Evolutionary conservation across 73 alveolate genomes (phyloP), one percentile per base, ranked within the genome.

Genomic region (Paramecium octaurelia): DNA sequence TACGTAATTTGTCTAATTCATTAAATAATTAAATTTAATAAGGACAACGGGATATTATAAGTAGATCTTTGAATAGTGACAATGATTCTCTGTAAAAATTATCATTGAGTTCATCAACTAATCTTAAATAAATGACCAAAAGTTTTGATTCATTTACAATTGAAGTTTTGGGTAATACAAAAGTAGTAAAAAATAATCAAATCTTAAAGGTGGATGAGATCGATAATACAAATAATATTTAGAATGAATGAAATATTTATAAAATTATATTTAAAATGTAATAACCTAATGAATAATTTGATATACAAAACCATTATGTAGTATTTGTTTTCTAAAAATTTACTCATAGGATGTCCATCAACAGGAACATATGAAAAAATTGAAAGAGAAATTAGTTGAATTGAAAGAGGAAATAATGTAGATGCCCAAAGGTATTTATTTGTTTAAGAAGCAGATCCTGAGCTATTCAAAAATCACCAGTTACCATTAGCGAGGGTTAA

Each of bases 401-500:
- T 46, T 89, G 50, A 89, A 83, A 50, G 94, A 89, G 70, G 94
- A 89, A 71, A 89, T 89, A 34, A 89, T 59, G 46, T 20, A 71
- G 54, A 89, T 89, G 94, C 92, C 92, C 10, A 89, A 89, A 89
- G 94, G 94, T 89, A 27, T 34, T 38, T 23, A 12, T 11, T 68
- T 68, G 12, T 68, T 34, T 24, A 11, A 83, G 46, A 88, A 42
- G 21, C 76, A 92, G 95, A 90, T 60, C 95, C 96, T 93, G 98
- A 95, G 58, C 64, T 93, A 10, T 95, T 96, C 48, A 96, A 94
- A 85, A 93, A 94, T 68, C 99, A 98, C 85, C 94, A 96, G 35
- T 93, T 98, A 16, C 99, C 99, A 50, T 93, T 98, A 46, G 99
- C 99, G 6, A 92, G 99, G 90, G 97, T 98, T 18, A 98, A 98